A percentile compares a stretch with the other conserved stretches of the same genome.
Conservation (phyloP, 257 asterid genomes). For the Petunia axillaris region DNA sequence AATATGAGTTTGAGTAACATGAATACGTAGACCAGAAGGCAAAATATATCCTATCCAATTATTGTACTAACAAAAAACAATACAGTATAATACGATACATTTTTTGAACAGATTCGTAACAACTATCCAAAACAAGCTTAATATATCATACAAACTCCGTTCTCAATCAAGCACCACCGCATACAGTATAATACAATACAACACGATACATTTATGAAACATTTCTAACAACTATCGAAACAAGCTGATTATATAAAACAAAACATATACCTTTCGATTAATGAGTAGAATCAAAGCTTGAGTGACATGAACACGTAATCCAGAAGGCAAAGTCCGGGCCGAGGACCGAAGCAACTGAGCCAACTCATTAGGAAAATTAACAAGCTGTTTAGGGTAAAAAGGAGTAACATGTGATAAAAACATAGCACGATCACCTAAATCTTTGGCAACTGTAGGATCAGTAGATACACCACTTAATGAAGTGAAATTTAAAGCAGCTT, state of each 20-base stretch:
- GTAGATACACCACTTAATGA: conserved; percentile 69
- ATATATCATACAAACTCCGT: neutral
- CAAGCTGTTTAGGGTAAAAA: conserved; percentile 56
- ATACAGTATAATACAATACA: neutral
- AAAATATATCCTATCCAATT: no score
- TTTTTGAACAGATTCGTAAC: no score
- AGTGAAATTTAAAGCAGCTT: conserved; percentile 77
- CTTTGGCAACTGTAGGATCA: conserved; percentile 70
- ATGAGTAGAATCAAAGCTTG: conserved; percentile 77
- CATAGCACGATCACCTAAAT: conserved; percentile 72
- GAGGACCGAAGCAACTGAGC: conserved; percentile 64
- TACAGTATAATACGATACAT: no score
- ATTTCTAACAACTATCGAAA: neutral
- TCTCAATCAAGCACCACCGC: conserved; percentile 5
- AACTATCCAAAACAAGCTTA: neutral
- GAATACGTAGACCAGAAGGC: no score
- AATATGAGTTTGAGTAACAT: neutral
- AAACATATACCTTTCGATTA: conserved; percentile 62
- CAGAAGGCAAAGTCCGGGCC: conserved; percentile 64
- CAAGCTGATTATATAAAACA: neutral
- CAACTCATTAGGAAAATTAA: conserved; percentile 62
- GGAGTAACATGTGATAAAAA: conserved; percentile 85
- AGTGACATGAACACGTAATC: conserved; percentile 64
- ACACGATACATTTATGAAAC: neutral
- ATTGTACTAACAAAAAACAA: no score